Evolutionary conservation across 2,329 filamentous ascomycete genomes (phyloP).

Genomic region (Neofusicoccum sp.): DNA sequence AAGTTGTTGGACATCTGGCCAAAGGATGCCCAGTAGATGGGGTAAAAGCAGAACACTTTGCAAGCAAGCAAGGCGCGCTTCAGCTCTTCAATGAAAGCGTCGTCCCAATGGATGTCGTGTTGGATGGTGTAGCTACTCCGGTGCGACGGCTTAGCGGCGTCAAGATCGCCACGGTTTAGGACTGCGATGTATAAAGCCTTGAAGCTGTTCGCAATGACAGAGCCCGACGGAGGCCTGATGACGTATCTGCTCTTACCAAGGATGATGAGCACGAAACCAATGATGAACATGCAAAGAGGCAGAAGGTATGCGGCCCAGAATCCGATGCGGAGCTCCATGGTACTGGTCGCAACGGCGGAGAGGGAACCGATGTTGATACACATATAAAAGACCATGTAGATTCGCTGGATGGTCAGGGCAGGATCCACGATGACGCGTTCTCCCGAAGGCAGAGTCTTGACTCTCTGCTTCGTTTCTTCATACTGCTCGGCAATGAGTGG

Average conservation of each 20-base stretch:
- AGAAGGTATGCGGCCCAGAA: conserved; percentile 69
- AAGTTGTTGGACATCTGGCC: conserved; percentile 53
- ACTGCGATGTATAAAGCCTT: conserved; percentile 61
- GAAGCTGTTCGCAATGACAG: conserved; percentile 48
- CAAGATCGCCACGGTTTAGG: conserved; percentile 48
- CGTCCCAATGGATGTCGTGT: conserved; percentile 60
- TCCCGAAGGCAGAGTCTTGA: conserved; percentile 39
- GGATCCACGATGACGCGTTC: conserved; percentile 44
- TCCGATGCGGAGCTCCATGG: conserved; percentile 67
- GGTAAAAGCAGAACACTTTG: conserved; percentile 64
- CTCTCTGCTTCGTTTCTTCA: conserved; percentile 42
- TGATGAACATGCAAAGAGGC: conserved; percentile 64
- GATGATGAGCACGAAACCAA: conserved; percentile 61
- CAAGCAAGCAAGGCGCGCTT: conserved; percentile 68
- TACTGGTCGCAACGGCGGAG: conserved; percentile 66
- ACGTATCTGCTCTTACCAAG: conserved; percentile 28
- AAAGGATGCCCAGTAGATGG: conserved; percentile 50
- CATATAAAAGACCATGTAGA: conserved; percentile 63
- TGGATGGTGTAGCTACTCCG: conserved; percentile 34
- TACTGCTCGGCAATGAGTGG: conserved; percentile 55
- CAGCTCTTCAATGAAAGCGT: conserved; percentile 72
- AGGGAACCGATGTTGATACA: conserved; percentile 74
- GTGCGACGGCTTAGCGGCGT: conserved; percentile 66
- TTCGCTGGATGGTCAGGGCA: conserved; percentile 42
- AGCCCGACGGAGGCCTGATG: conserved; percentile 25